A percentile compares a stretch with the other conserved stretches of the same genome.
Evolutionary conservation across 2,329 filamentous ascomycete genomes (phyloP).

Genomic region (Colletotrichum horii): DNA sequence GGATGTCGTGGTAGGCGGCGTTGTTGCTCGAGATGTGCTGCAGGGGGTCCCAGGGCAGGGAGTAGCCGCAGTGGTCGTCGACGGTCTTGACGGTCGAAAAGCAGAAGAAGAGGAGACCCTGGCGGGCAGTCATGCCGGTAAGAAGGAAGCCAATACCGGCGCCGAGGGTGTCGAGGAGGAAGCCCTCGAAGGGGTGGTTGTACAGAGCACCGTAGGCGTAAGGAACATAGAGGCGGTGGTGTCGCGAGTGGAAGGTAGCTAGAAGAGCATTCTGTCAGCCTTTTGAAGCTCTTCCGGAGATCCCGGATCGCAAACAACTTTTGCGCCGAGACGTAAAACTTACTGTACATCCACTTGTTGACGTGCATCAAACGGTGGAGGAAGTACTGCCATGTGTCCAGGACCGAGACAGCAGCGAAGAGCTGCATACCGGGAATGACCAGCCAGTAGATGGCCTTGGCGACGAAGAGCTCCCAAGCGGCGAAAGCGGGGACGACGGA

Average conservation of each 20-base stretch:
- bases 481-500: conserved; percentile 74
- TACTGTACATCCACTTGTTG: conserved; percentile 97
- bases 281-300: not conserved
- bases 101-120: conserved; percentile 89
- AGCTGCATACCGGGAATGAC: conserved; percentile 81
- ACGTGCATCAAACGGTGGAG: conserved; percentile 95
- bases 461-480: conserved; percentile 78
- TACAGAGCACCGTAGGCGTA: conserved; percentile 97
- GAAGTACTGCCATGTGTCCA: conserved; percentile 99
- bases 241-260: conserved; percentile 91
- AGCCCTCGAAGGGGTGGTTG: conserved; percentile 94
- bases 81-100: conserved; percentile 94
- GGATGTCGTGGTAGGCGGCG: conserved; percentile 95
- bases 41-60: conserved; percentile 93
- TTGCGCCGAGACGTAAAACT: conserved; percentile 60
- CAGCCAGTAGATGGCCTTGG: conserved; percentile 80
- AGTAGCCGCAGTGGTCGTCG: conserved; percentile 96
- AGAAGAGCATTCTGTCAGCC: not conserved
- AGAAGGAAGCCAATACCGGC: conserved; percentile 84
- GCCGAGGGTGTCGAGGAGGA: conserved; percentile 89
- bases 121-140: conserved; percentile 81
- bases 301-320: not conserved
- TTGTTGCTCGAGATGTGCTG: conserved; percentile 95
- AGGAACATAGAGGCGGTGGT: conserved; percentile 96
- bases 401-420: conserved; percentile 71